Base-by-base conservation (phyloP, 345 rosid genomes). In the Salix koriyanagi region DNA sequence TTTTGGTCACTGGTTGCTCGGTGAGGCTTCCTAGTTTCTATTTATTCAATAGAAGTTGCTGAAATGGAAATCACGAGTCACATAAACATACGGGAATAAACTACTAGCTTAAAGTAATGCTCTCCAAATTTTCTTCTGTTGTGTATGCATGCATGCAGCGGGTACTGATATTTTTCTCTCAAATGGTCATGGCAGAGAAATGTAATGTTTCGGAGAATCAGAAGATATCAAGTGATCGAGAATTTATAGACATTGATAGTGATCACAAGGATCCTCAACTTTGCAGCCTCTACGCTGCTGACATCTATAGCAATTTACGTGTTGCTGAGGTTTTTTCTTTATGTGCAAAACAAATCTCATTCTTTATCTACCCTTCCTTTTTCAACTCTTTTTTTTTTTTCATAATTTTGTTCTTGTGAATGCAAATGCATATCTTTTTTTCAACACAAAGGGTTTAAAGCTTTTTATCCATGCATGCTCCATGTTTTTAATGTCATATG, bases 251-350 rank as follows among this genome's bases (percentile, higher is more conserved):
- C 84, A 91, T 95, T 69, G 99, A 95, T 81, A 79, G 84, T 21
- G 92, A 90, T 77, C 71, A 72, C 60, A 87, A 86, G 74, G 86
- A 95, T 79, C 96, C 87, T 83, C 88, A 84, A 50, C 86, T 92
- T 23, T 95, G 99, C 80, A 85, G 93, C 83, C 80, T 88, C 36
- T 92, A 92, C 84, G 99, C 93, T 61, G 80, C 84, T 61, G 97
- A 93, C 48, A 90, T 95, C 67, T 88, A 89, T 73, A 74, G 78
- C 72, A 90, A 87, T 84, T 80, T 91, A 84, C 90, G 87, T 65
- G 91, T 86, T 86, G 90, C 96, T 64, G 99, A 95, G 95, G 99
- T 92, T 77, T 72, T 89, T 79, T 15, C 67, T 50, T 18, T 79
- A 9, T 60, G 67, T 21, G 7, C 18, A 30, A 58, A 18, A 21